A percentile compares a stretch with the other conserved stretches of the same genome.
These are phyloP conservation scores for Backusella westeae DNA, from an alignment of 192 early-diverging fungal species.

Conservation along the genomic window DNA sequence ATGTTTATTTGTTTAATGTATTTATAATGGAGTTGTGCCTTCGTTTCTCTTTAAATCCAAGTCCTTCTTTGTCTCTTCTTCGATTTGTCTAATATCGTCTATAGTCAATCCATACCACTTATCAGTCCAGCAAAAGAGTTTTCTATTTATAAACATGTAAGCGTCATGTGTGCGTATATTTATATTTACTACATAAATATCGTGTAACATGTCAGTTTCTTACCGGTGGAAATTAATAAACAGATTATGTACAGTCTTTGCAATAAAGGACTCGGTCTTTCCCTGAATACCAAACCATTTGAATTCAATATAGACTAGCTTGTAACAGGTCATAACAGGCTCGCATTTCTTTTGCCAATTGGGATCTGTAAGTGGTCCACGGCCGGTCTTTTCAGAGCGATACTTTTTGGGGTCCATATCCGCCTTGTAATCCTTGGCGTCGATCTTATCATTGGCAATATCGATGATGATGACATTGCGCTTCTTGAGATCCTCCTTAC, in stretches of 20 bases:
- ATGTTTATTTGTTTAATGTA: neutral
- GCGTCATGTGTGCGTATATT: neutral
- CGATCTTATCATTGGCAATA: constrained; percentile 62
- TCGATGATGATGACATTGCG: constrained; percentile 66
- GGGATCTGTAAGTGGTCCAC: constrained; percentile 59
- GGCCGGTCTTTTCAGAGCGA: constrained; percentile 63
- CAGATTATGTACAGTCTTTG: constrained; percentile 51
- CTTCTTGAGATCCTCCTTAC: constrained; percentile 48
- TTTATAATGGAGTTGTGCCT: constrained; percentile 5
- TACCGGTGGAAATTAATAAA: constrained; percentile 69
- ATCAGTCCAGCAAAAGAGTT: constrained; percentile 78
- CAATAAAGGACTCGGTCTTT: constrained; percentile 66
- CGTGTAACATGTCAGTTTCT: neutral
- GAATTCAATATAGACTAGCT: constrained; percentile 76
- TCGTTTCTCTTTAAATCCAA: constrained; percentile 42
- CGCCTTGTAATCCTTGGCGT: constrained; percentile 50
- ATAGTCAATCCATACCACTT: constrained; percentile 77
- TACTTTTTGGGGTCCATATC: constrained; percentile 66
- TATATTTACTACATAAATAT: constrained; percentile 1
- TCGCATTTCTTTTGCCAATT: constrained; percentile 63
- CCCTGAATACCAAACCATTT: constrained; percentile 71
- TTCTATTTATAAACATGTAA: constrained; percentile 25
- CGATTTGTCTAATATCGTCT: constrained; percentile 63
- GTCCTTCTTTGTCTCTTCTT: constrained; percentile 65
- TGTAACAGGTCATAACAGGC: constrained; percentile 84